phyloP scores from a whole-genome alignment of 306 rosid species.

The Vachellia pachyceras region DNA sequence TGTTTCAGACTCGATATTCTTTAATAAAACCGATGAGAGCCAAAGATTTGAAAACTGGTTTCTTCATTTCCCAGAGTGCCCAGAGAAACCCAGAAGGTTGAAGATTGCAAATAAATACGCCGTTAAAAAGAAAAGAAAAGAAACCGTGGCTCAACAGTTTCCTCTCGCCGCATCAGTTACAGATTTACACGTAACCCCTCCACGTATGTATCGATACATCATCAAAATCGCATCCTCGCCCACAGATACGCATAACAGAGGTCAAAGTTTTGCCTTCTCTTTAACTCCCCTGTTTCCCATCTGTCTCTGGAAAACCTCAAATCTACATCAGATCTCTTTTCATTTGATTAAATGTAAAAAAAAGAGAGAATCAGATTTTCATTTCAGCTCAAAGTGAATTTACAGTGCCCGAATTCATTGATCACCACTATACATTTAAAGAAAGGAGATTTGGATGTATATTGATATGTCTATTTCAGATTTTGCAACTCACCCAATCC shows the following conservation, averaged over 20 bases:
- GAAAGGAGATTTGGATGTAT: background rate
- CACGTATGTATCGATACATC: slow-evolving; percentile 19
- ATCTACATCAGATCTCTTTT: background rate
- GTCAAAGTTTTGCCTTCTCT: slow-evolving; percentile 19
- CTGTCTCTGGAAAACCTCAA: background rate
- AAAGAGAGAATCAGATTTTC: slow-evolving; percentile 18
- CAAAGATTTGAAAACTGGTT: background rate
- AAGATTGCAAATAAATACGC: background rate
- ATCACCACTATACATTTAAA: background rate
- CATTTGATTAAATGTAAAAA: background rate
- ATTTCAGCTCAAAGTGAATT: slow-evolving; percentile 67
- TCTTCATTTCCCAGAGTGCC: background rate
- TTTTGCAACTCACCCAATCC: slow-evolving; percentile 9
- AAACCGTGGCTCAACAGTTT: slow-evolving; percentile 21
- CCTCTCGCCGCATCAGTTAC: slow-evolving; percentile 62
- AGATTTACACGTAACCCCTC: slow-evolving; percentile 42
- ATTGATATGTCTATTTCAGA: background rate
- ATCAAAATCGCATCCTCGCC: background rate
- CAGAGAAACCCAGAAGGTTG: background rate
- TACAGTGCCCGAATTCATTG: background rate
- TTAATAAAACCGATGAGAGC: background rate
- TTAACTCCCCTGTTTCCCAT: too few species aligned
- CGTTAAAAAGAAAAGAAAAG: background rate
- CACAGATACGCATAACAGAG: background rate
- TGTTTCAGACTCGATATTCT: background rate